Conservation (phyloP, 1,284 basidiomycete species). For the Apiotrichum sp. region DNA sequence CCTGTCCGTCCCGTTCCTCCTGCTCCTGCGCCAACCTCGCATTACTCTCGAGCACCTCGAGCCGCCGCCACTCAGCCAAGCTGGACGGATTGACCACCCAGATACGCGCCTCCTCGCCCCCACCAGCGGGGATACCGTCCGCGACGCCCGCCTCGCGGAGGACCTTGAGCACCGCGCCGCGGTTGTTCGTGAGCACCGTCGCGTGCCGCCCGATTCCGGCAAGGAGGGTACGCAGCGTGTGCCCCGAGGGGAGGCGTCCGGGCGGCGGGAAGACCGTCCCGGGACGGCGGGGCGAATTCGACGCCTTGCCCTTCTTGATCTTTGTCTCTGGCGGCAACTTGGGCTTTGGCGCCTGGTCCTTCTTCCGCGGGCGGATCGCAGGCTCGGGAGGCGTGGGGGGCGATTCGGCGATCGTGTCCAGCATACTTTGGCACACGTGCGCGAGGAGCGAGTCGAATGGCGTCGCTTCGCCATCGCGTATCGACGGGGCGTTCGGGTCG, state of each 20-base stretch:
- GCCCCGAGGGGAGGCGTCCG: slow-evolving; percentile 25
- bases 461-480: background rate
- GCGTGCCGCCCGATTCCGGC: slow-evolving; percentile 22
- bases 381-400: slow-evolving; percentile 1
- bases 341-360: background rate
- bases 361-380: background rate
- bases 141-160: slow-evolving; percentile 34
- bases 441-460: slow-evolving; percentile 12
- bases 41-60: slow-evolving; percentile 34
- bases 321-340: background rate
- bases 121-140: slow-evolving; percentile 25
- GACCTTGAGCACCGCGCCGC: slow-evolving; percentile 41
- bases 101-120: slow-evolving; percentile 15
- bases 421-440: slow-evolving; percentile 11
- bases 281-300: slow-evolving; percentile 6
- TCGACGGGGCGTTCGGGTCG: background rate
- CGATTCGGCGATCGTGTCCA: background rate
- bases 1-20: too few relatives aligned
- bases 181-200: slow-evolving; percentile 44
- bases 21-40: background rate
- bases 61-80: slow-evolving; percentile 40
- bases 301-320: too few relatives aligned
- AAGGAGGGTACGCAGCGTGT: slow-evolving; percentile 36
- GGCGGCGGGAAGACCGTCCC: slow-evolving; percentile 14
- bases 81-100: slow-evolving; percentile 43